Evolutionary conservation across 495 filamentous ascomycete species (phyloP), one percentile per base, ranked within the genome.

Genomic region (Glonium stellatum): DNA sequence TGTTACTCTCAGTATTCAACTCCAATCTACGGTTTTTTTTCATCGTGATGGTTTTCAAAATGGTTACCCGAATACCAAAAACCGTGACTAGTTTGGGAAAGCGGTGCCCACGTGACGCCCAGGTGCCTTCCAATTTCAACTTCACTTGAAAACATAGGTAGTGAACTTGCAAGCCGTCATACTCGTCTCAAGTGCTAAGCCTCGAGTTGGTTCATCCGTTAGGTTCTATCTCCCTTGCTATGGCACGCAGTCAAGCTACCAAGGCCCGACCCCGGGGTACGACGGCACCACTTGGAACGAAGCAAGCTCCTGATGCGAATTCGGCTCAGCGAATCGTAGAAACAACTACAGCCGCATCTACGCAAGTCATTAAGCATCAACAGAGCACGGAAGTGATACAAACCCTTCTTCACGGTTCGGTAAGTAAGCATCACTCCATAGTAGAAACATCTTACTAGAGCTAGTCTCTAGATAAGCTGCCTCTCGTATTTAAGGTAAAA

Each of bases 311-410:
- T 4, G 18, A 12, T n/a, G n/a, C 31, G 19, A 55, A 55, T 23
- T 22, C 34, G 9, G 19, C 34, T 37, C 18, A 37, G 18, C 42
- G 27, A 18, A 54, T 27, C 27, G 55, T 6, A 1, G 18, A 41
- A 9, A 19, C 6, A 19, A 48, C 44, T 31, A 23, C 25, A 15
- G 25, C 19, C 48, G 36, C 52, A 22, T 42, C 36, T 42, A 18
- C 18, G 6, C 60, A 42, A 59, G 42, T 15, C 59, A 54, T 68
- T 41, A 61, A 62, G 52, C 70, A 77, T 57, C 72, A 72, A 44
- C 78, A 80, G 55, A 82, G 78, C 57, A 67, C 77, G 36, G 75
- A 80, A 57, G 67, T 81, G 48, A 69, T 80, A 9, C 76, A 80
- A 61, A 77, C 77, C 4, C 73, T 79, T 62, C 42, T 80, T 11